These are phyloP conservation scores for Phaffia australis DNA, from an alignment of 768 basidiomycete genomes.

Conservation along the genomic window DNA sequence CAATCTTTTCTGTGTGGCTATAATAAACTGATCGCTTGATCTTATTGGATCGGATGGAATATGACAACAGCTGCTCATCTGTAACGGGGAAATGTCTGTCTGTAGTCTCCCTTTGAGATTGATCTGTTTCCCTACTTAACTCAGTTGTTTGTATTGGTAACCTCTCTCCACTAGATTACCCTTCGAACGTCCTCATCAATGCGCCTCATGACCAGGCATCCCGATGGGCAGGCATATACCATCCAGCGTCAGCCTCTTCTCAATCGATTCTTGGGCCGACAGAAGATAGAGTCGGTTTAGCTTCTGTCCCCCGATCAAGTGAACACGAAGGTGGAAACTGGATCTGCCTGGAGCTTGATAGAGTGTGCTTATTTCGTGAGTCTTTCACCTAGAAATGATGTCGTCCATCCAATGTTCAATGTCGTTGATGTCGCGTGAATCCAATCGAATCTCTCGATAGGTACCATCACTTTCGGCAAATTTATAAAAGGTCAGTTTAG, in stretches of 20 bases:
- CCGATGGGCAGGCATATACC: conserved; percentile 25
- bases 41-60: background rate
- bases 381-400: background rate
- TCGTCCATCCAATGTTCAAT: background rate
- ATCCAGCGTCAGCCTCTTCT: background rate
- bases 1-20: too few species aligned
- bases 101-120: background rate
- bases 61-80: conserved; percentile 1
- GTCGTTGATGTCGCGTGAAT: background rate
- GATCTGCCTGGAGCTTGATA: conserved; percentile 24
- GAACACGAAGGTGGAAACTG: conserved; percentile 13
- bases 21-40: background rate
- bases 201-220: conserved; percentile 24
- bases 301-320: background rate
- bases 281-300: background rate
- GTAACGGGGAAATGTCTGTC: conserved; percentile 6
- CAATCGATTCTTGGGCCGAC: background rate
- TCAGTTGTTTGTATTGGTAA: too few species aligned
- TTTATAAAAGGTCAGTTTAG: conserved; percentile 14
- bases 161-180: conserved; percentile 8
- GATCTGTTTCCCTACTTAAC: background rate
- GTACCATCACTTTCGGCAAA: conserved; percentile 27
- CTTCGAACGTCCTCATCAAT: conserved; percentile 24
- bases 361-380: conserved; percentile 21
- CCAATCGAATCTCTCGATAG: background rate